Base-by-base conservation (phyloP, 2,329 filamentous ascomycete genomes). In the Claviceps digitariae region DNA sequence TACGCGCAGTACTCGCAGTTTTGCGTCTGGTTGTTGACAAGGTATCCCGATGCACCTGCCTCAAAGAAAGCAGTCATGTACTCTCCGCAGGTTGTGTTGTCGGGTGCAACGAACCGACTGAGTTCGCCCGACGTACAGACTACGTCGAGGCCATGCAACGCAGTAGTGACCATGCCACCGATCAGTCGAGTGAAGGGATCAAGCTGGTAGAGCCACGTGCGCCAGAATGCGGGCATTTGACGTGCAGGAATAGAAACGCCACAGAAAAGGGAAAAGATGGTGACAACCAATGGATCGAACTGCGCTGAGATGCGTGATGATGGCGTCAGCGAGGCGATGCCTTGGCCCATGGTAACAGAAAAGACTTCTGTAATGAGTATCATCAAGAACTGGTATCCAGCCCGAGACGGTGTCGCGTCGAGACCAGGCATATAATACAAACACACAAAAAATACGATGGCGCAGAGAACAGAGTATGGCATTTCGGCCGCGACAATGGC, bases 341-440 rank as follows among this genome's bases (percentile, higher is more conserved):
- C 80, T 64, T 91, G 90, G 3, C 78, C 89, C 2, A 95, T 72
- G 0, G 87, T 89, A 41, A 94, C 84, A 9, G 86, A 82, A 70
- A 95, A 95, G 49, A 94, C 66, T 65, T 95, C 89, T 0, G 87
- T 91, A 61, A 91, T 77, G 52, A 95, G 75, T 4, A 94, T 70
- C 71, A 94, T 88, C 64, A 95, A 74, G 76, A 94, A 94, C 65
- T 91, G 87, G 68, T 90, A 93, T 0, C 89, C 90, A 0, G 89
- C 87, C 4, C 87, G 79, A 2, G 74, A 76, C 0, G 81, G 69
- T 0, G 76, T 76, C 3, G 67, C 62, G 60, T 84, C 79, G 65
- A 95, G 81, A 0, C 86, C 87, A 0, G 88, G 86, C 64, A 93
- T 85, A 68, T 84, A 95, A 75, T 95, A 95, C 3, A 95, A 68